These are phyloP conservation scores for Clausena lansium DNA, from an alignment of 345 rosid genomes.

Conservation along the genomic window DNA sequence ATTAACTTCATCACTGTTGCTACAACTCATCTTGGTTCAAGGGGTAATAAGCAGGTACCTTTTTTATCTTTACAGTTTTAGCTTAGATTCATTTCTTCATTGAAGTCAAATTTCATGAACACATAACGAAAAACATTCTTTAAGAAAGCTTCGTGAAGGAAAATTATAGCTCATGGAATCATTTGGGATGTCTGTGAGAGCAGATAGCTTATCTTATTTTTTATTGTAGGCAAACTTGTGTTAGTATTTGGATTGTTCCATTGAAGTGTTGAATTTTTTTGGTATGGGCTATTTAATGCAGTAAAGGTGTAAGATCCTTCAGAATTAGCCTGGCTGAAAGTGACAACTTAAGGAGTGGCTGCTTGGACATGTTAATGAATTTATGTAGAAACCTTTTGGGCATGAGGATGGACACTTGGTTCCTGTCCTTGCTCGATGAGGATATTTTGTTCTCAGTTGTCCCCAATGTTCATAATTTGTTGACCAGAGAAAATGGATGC, in stretches of 20 bases:
- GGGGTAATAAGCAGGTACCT: constrained; percentile 89
- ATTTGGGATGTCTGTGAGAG: neutral
- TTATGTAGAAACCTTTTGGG: neutral
- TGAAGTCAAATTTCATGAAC: constrained; percentile 16
- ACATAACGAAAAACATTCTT: neutral
- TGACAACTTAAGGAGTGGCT: neutral
- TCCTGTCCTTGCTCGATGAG: neutral
- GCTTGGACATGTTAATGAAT: neutral
- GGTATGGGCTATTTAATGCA: neutral
- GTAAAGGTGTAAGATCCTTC: neutral
- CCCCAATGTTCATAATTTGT: neutral
- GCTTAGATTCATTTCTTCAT: neutral
- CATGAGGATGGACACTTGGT: too few relatives aligned
- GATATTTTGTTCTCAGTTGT: neutral
- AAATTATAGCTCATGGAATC: neutral
- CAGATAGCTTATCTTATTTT: neutral
- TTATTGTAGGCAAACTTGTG: neutral
- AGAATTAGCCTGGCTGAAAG: constrained; percentile 15
- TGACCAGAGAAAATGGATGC: neutral
- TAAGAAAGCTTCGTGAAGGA: neutral
- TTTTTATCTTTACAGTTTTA: neutral
- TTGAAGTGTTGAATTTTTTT: neutral
- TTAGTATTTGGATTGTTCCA: neutral
- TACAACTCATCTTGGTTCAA: constrained; percentile 96
- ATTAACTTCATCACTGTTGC: constrained; percentile 89